Conservation (phyloP, 108 stramenopile species). For the Conticribra guillardii region DNA sequence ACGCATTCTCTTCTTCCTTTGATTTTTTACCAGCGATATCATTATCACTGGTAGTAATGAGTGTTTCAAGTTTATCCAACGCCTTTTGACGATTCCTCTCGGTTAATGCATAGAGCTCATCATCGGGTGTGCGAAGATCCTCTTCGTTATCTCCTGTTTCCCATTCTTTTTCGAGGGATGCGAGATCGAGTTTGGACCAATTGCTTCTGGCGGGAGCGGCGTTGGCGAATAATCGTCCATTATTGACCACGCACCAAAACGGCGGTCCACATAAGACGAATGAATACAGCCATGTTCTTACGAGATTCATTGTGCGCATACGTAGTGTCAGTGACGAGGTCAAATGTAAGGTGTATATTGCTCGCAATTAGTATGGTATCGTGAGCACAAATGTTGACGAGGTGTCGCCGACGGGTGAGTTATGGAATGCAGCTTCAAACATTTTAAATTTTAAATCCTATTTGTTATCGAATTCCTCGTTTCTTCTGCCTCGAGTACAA, state of each 20-base stretch:
- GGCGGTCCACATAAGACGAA: too few relatives aligned
- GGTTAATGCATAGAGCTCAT: not conserved
- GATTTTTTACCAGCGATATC: not conserved
- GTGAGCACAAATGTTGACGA: too few relatives aligned
- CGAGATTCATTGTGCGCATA: too few relatives aligned
- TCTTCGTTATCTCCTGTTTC: not conserved
- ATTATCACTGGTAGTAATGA: not conserved
- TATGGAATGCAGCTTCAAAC: too few relatives aligned
- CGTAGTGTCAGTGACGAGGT: too few relatives aligned
- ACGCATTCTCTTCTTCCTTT: not conserved
- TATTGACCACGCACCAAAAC: too few relatives aligned
- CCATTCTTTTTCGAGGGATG: conserved; percentile 2
- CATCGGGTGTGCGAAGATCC: not conserved
- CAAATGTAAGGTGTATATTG: too few relatives aligned
- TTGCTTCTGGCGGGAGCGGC: not conserved
- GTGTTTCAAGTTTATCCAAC: not conserved
- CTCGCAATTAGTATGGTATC: too few relatives aligned
- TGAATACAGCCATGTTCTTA: too few relatives aligned
- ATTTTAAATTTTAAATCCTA: too few relatives aligned
- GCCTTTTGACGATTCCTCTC: not conserved
- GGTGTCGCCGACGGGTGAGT: too few relatives aligned
- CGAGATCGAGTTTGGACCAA: conserved; percentile 4
- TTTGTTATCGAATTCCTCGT: too few relatives aligned
- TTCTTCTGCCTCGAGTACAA: conserved; percentile 57
- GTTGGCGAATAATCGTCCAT: not conserved